These are phyloP conservation scores for Austroboletus festivus DNA, from an alignment of 768 basidiomycete species.

Conservation along the genomic window DNA sequence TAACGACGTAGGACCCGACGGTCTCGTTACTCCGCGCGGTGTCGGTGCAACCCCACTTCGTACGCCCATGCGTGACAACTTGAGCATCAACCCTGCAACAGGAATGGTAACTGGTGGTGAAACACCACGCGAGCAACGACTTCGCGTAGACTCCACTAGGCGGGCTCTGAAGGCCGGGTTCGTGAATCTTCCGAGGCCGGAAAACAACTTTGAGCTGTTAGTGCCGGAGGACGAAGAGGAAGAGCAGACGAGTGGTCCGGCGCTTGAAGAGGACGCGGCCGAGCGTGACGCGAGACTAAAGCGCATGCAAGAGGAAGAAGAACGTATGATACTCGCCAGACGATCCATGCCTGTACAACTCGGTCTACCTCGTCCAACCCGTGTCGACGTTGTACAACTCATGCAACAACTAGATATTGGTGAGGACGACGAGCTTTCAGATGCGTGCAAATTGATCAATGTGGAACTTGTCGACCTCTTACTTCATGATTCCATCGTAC, in stretches of 20 bases:
- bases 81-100: constrained; percentile 80
- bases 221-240: constrained; percentile 85
- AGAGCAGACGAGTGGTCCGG: constrained; percentile 23
- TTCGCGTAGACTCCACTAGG: constrained; percentile 62
- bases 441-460: constrained; percentile 66
- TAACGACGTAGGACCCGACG: constrained; percentile 39
- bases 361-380: constrained; percentile 80
- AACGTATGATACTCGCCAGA: constrained; percentile 74
- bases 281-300: constrained; percentile 80
- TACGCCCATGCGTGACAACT: constrained; percentile 91
- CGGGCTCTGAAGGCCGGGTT: constrained; percentile 80
- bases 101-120: constrained; percentile 52
- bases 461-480: constrained; percentile 75
- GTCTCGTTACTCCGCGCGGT: constrained; percentile 55
- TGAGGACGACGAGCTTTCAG: constrained; percentile 43
- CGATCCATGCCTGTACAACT: constrained; percentile 79
- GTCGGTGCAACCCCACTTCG: constrained; percentile 77
- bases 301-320: constrained; percentile 69
- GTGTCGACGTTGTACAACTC: constrained; percentile 68
- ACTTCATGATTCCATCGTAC: constrained; percentile 81
- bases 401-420: constrained; percentile 55
- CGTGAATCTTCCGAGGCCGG: constrained; percentile 80
- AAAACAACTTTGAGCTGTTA: constrained; percentile 95
- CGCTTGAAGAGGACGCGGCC: constrained; percentile 80
- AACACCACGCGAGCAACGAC: constrained; percentile 76